Base-by-base conservation (phyloP, 768 basidiomycete genomes). In the Lactifluus pinguis region DNA sequence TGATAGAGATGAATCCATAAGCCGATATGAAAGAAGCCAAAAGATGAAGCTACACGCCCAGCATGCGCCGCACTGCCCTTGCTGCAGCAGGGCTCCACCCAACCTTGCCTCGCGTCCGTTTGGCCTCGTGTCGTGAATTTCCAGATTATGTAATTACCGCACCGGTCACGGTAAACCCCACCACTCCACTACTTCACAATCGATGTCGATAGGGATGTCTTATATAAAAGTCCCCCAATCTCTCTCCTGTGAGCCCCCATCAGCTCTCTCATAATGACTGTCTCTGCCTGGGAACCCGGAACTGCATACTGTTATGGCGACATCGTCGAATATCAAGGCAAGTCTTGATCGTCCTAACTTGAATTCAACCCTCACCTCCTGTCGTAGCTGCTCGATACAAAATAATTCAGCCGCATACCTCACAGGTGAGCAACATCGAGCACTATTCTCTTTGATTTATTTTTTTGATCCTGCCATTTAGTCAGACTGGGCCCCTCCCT, bases 381-480 rank as follows among this genome's bases (percentile, higher is more conserved):
- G 17, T 42, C n/a, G 11, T 36, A 85, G 86, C 81, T 44, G 69
- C 72, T 63, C 72, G 71, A 45, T 90, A 88, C 76, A 84, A 82
- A 72, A 85, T 85, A 72, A 81, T 89, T 64, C 86, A 88, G 68
- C 75, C 85, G 9, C 88, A 90, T 73, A 72, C 68, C 55, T 87
- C 87, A 34, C 84, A 87, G 78, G 86, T 82, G 63, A 57, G 69
- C 62, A 15, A 0, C 17, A 34, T 29, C 2, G 3, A n/a, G 5
- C 6, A 32, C 47, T 44, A 50, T 25, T 14, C 8, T 34, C 30
- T 45, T 4, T 4, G 15, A 45, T 14, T 1, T 38, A n/a, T 53
- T 17, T 49, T 7, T 39, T 42, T 50, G 9, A 45, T 30, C 21
- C 21, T 58, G 10, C 11, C 11, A 32, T 30, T 9, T 66, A 89